These are phyloP conservation scores for Actinomortierella ambigua DNA, from an alignment of 371 early-diverging fungal species.

Conservation along the genomic window DNA sequence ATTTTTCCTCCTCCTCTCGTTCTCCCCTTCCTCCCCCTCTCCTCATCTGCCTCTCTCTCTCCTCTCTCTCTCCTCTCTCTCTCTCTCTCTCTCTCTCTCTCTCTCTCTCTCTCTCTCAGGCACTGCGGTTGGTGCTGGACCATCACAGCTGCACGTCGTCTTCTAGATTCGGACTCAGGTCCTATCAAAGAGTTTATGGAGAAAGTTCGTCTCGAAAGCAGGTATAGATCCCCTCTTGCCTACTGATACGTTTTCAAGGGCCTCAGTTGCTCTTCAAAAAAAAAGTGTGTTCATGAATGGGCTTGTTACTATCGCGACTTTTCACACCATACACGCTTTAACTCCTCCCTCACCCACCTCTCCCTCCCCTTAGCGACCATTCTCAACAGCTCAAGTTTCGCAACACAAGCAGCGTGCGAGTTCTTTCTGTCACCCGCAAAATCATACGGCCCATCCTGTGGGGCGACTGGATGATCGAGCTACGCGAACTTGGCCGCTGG, in stretches of 20 bases:
- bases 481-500: conserved; percentile 25
- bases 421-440: conserved; percentile 16
- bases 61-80: neutral
- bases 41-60: neutral
- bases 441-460: conserved; percentile 8
- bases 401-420: conserved; percentile 18
- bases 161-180: conserved; percentile 10
- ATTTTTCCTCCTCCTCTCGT: neutral
- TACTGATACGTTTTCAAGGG: no score
- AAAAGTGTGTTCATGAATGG: conserved; percentile 23
- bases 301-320: no score
- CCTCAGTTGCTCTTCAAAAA: conserved; percentile 28
- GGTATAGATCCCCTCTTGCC: no score
- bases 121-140: conserved; percentile 36
- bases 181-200: no score
- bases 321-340: no score
- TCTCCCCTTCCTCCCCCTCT: neutral
- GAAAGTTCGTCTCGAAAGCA: no score
- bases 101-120: conserved; percentile 6
- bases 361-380: neutral
- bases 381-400: conserved; percentile 15
- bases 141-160: conserved; percentile 17
- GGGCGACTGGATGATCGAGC: conserved; percentile 27
- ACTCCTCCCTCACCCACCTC: neutral
- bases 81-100: neutral